phyloP scores from a whole-genome alignment of 306 rosid species.

The Vicia sativa region DNA sequence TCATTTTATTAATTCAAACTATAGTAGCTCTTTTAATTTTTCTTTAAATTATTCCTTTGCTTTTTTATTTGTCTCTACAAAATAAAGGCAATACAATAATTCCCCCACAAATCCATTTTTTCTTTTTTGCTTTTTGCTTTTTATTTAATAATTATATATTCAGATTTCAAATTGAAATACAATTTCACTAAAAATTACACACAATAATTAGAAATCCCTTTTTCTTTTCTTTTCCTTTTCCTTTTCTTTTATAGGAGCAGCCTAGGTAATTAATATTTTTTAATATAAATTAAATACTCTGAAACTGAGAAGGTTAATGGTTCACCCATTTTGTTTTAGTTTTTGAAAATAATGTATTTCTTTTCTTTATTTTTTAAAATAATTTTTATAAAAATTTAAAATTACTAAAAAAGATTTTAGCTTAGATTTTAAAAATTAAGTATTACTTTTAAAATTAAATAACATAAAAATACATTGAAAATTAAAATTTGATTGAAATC shows the following conservation, averaged over 20 bases:
- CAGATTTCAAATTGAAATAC: conserved; percentile 5
- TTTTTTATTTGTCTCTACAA: background rate
- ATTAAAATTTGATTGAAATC: no score
- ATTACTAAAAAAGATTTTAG: no score
- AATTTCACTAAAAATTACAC: conserved; percentile 18
- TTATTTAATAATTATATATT: background rate
- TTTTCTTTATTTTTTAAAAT: no score
- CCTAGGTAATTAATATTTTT: no score
- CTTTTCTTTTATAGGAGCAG: no score
- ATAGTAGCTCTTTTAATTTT: conserved; percentile 9
- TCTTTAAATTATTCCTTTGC: background rate
- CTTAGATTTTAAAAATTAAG: no score
- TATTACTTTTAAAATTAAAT: no score
- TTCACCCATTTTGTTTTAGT: no score
- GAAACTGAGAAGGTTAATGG: background rate
- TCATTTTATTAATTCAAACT: background rate
- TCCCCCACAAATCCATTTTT: conserved; percentile 4
- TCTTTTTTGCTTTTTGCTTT: background rate
- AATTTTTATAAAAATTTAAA: no score
- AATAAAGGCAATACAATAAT: background rate
- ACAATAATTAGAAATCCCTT: conserved; percentile 13
- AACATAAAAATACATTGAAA: no score
- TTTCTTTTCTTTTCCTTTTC: no score
- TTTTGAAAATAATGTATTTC: no score
- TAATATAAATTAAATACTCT: background rate